Conservation (phyloP, 805 yeast genomes). For the Spathaspora girioi region DNA sequence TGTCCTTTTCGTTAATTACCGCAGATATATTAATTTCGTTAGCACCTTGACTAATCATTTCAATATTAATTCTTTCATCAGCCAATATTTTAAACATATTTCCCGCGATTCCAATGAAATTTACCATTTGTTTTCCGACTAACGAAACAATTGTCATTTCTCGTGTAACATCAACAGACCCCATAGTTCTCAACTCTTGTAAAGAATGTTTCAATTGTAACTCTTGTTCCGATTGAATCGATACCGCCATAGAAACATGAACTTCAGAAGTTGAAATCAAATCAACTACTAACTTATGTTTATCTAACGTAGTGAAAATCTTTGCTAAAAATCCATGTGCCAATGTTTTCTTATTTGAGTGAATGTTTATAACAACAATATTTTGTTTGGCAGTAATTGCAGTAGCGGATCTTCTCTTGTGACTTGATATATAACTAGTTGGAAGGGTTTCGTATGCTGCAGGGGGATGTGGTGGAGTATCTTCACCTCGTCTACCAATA, state of each 20-base stretch:
- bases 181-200: conserved; percentile 73
- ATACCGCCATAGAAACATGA: conserved; percentile 97
- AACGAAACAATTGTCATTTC: conserved; percentile 88
- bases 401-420: conserved; percentile 70
- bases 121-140: conserved; percentile 97
- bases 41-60: conserved; percentile 98
- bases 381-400: conserved; percentile 95
- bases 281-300: conserved; percentile 83
- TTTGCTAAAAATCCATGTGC: conserved; percentile 94
- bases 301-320: conserved; percentile 83
- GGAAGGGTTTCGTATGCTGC: conserved; percentile 55
- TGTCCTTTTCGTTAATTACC: conserved; percentile 80
- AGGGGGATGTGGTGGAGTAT: conserved; percentile 95
- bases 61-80: conserved; percentile 87
- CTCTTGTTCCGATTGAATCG: conserved; percentile 65
- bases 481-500: conserved; percentile 78
- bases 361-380: conserved; percentile 88
- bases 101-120: conserved; percentile 94
- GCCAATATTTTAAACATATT: conserved; percentile 94
- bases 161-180: conserved; percentile 84
- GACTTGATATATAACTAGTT: conserved; percentile 31
- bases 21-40: conserved; percentile 96
- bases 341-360: conserved; percentile 87
- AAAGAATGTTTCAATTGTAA: conserved; percentile 66
- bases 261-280: conserved; percentile 96